Evolutionary conservation across 257 asterid genomes (phyloP).

Genomic region (Marsdenia floribunda): DNA sequence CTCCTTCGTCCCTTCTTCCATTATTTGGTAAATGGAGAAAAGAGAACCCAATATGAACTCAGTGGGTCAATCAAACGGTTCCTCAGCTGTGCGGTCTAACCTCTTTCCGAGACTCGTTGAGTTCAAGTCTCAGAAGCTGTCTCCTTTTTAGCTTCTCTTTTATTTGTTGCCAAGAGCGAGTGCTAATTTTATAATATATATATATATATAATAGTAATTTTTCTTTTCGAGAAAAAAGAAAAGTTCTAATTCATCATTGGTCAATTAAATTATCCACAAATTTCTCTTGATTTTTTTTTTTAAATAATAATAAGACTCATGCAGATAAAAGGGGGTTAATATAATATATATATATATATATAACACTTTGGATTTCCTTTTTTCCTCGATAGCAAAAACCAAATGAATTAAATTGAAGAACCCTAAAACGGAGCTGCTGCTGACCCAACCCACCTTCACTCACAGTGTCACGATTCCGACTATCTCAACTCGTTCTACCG

Average conservation of each 20-base stretch:
- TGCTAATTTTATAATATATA: no score
- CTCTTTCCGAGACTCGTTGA: not conserved
- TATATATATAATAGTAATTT: no score
- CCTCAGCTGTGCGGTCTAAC: not conserved
- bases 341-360: no score
- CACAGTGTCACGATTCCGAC: constrained; percentile 44
- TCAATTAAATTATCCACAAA: no score
- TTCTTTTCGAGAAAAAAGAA: no score
- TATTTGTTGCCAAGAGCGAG: no score
- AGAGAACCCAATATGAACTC: not conserved
- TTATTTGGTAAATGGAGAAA: not conserved
- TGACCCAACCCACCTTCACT: constrained; percentile 33
- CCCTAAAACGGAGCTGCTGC: constrained; percentile 15
- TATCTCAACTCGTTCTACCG: constrained; percentile 34
- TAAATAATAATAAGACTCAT: no score
- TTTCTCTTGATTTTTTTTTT: no score
- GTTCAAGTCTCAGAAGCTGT: not conserved
- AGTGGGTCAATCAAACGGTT: not conserved
- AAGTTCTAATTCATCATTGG: no score
- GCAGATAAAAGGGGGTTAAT: no score
- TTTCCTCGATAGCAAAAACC: not conserved
- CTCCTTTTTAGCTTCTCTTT: not conserved
- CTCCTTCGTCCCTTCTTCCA: no score
- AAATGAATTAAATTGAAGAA: not conserved
- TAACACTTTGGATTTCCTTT: no score